Evolutionary conservation across 1,284 basidiomycete species (phyloP).

Genomic region (Cutaneotrichosporon sp.): DNA sequence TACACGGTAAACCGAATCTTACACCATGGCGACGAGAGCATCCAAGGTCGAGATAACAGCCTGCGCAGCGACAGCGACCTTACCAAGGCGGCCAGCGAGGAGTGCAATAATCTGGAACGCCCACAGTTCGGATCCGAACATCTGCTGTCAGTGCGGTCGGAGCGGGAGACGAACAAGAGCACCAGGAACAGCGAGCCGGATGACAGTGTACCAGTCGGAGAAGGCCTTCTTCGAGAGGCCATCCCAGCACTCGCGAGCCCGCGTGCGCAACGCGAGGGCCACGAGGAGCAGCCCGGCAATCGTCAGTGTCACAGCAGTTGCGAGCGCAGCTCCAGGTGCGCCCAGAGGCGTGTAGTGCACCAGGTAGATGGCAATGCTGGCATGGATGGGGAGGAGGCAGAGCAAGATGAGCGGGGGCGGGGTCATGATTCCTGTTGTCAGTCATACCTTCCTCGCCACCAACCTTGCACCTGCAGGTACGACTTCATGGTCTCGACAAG

Average conservation of each 20-base stretch:
- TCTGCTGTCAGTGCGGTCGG: constrained; percentile 13
- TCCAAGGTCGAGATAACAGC: constrained; percentile 32
- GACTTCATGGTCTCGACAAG: constrained; percentile 36
- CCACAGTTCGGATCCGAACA: constrained; percentile 37
- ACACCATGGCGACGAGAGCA: constrained; percentile 26
- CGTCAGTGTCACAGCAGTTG: constrained; percentile 25
- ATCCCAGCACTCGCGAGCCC: constrained; percentile 36
- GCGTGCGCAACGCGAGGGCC: constrained; percentile 24
- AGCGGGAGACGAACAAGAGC: constrained; percentile 26
- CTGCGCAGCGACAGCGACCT: constrained; percentile 35
- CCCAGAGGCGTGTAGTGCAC: constrained; percentile 33
- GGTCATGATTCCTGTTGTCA: constrained; percentile 28
- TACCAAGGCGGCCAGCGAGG: constrained; percentile 35
- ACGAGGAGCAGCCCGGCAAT: constrained; percentile 28
- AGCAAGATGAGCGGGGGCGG: constrained; percentile 33
- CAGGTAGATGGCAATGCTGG: constrained; percentile 26
- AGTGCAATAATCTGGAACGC: constrained; percentile 38
- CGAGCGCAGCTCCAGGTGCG: constrained; percentile 30
- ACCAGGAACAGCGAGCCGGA: constrained; percentile 32
- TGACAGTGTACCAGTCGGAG: constrained; percentile 28
- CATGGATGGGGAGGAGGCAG: constrained; percentile 33
- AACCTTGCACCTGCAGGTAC: constrained; percentile 35
- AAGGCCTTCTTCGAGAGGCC: constrained; percentile 24
- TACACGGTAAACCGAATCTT: neutral
- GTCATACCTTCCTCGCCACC: neutral